Conservation (phyloP, 2,329 filamentous ascomycete species). For the Colletotrichum eleusines region DNA sequence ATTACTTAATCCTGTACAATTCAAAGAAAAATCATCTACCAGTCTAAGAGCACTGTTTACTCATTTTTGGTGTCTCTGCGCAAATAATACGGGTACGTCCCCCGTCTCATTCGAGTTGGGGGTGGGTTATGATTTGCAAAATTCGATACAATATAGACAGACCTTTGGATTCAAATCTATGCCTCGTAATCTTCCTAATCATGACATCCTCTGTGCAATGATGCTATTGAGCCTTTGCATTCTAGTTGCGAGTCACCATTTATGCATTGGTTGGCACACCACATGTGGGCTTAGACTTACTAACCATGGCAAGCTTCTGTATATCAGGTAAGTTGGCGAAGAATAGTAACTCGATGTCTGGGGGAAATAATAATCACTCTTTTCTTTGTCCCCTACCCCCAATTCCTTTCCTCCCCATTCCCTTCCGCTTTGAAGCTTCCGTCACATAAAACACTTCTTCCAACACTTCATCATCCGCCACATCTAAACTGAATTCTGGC, state of each 20-base stretch:
- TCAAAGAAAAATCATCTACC: neutral
- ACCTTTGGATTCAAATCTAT: neutral
- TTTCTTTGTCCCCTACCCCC: neutral
- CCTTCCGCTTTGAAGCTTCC: too few species aligned
- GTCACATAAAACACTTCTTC: too few species aligned
- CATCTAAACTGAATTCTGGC: neutral
- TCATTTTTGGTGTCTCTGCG: too few species aligned
- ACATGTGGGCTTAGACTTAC: neutral
- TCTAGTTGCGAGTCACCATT: neutral
- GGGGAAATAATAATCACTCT: neutral
- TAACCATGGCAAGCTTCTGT: neutral
- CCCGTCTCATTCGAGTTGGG: too few species aligned
- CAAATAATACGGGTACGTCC: neutral
- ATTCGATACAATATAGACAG: neutral
- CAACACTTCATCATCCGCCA: neutral
- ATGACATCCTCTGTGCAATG: neutral
- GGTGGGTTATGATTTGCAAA: neutral
- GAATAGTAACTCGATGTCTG: neutral
- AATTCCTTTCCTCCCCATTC: too few species aligned
- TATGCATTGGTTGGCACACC: neutral
- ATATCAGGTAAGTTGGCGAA: neutral
- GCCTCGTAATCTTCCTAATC: neutral
- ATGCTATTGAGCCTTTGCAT: neutral
- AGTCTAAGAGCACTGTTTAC: too few species aligned
- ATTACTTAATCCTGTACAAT: conserved; percentile 5